Evolutionary conservation across 2,329 filamentous ascomycete genomes (phyloP).

Genomic region (Clathrospora elynae): DNA sequence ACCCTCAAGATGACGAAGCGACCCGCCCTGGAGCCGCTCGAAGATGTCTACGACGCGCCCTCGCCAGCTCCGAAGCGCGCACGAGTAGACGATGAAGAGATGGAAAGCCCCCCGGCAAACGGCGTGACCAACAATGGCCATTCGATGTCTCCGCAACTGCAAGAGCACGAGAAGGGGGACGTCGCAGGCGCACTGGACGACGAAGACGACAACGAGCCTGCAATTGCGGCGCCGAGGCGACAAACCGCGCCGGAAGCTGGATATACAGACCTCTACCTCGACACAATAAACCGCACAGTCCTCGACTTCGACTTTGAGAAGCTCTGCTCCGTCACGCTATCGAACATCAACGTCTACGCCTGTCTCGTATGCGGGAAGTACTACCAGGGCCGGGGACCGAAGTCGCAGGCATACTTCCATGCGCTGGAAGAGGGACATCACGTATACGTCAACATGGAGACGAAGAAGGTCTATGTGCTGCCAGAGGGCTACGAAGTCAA

Average conservation of each 20-base stretch:
- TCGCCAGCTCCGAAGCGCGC: conserved; percentile 57
- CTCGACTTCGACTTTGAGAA: conserved; percentile 99
- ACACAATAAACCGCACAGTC: conserved; percentile 90
- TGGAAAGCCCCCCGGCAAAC: conserved; percentile 37
- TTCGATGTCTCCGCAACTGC: conserved; percentile 34
- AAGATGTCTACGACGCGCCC: conserved; percentile 46
- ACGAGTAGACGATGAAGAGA: conserved; percentile 52
- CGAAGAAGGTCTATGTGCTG: conserved; percentile 86
- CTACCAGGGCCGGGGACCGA: conserved; percentile 89
- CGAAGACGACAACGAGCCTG: conserved; percentile 47
- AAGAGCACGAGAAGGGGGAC: conserved; percentile 38
- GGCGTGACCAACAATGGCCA: conserved; percentile 37
- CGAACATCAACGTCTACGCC: conserved; percentile 98
- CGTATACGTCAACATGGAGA: conserved; percentile 97
- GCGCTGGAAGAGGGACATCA: conserved; percentile 93
- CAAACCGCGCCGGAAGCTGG: conserved; percentile 82
- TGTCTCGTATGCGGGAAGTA: conserved; percentile 98
- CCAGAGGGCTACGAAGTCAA: conserved; percentile 97
- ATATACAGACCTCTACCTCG: conserved; percentile 94
- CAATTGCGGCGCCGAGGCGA: conserved; percentile 59
- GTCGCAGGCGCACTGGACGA: conserved; percentile 43
- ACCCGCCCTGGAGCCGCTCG: conserved; percentile 53
- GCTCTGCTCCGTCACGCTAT: conserved; percentile 91
- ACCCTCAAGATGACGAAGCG: conserved; percentile 52
- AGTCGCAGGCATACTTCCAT: conserved; percentile 97